These are phyloP conservation scores for Geosmithia morbida DNA, from an alignment of 2,329 filamentous ascomycete species.

Conservation along the genomic window DNA sequence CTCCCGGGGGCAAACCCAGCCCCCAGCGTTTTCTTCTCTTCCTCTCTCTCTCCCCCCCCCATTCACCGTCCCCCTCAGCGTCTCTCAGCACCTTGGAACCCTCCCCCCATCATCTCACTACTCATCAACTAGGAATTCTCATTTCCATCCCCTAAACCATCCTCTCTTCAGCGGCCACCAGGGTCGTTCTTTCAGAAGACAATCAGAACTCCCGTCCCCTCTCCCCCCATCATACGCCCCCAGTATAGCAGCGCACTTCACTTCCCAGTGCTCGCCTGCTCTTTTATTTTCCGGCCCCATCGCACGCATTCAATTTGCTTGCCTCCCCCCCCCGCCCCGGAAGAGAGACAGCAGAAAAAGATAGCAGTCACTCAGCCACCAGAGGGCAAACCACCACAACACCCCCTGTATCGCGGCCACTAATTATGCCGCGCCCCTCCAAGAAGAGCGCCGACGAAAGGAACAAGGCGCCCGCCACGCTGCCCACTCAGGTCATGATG, in stretches of 20 bases:
- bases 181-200: too few relatives aligned
- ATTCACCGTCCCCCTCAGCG: neutral
- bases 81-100: neutral
- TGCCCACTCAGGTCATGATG: constrained; percentile 21
- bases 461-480: constrained; percentile 17
- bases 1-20: neutral
- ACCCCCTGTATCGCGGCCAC: neutral
- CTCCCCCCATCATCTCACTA: neutral
- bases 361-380: neutral
- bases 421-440: constrained; percentile 4
- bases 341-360: neutral
- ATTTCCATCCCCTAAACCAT: neutral
- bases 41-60: neutral
- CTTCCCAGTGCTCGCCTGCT: too few relatives aligned
- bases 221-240: too few relatives aligned
- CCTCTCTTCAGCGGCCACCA: neutral
- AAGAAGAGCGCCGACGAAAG: constrained; percentile 25
- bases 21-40: neutral
- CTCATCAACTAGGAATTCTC: neutral
- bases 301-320: too few relatives aligned
- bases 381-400: neutral
- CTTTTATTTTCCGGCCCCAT: too few relatives aligned
- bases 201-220: too few relatives aligned
- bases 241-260: too few relatives aligned
- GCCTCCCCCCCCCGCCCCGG: too few relatives aligned